phyloP scores from a whole-genome alignment of 495 filamentous ascomycete genomes.

The Chaetomium cochliodes region DNA sequence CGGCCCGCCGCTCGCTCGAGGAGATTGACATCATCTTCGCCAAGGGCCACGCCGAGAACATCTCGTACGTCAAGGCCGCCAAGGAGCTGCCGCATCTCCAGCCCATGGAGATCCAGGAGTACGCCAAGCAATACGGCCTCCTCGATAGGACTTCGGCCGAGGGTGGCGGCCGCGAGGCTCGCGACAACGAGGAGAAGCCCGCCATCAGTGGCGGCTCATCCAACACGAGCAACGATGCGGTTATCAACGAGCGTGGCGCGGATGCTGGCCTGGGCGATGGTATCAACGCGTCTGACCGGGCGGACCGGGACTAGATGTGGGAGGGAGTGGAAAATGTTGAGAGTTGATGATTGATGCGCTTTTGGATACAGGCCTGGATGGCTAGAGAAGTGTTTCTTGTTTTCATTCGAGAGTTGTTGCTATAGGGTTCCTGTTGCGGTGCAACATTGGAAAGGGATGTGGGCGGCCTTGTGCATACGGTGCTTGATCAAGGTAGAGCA shows the following conservation, averaged over 20 bases:
- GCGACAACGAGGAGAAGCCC: conserved; percentile 16
- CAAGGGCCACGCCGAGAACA: conserved; percentile 73
- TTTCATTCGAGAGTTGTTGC: neutral
- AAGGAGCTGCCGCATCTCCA: conserved; percentile 66
- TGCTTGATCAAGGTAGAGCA: conserved; percentile 15
- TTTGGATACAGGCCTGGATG: conserved; percentile 2
- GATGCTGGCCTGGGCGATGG: conserved; percentile 9
- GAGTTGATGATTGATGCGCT: neutral
- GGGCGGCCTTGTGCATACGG: conserved; percentile 18
- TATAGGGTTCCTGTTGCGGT: conserved; percentile 12
- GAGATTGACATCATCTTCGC: conserved; percentile 79
- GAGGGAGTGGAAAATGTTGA: neutral
- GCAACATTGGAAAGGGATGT: conserved; percentile 11
- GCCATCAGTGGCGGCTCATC: conserved; percentile 2
- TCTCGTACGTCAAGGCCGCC: conserved; percentile 68
- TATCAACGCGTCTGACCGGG: neutral
- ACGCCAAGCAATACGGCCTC: conserved; percentile 62
- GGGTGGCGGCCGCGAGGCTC: conserved; percentile 6
- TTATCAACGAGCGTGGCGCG: conserved; percentile 14
- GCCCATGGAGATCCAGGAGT: conserved; percentile 61
- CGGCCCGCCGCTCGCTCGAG: conserved; percentile 65
- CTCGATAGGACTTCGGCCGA: conserved; percentile 19
- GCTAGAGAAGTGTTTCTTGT: neutral
- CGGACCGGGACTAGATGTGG: conserved; percentile 11
- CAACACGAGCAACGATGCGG: neutral